Percentiles rank a stretch among this genome's conserved stretches.
phyloP scores from a whole-genome alignment of 306 rosid genomes.

The Castanea mollissima region DNA sequence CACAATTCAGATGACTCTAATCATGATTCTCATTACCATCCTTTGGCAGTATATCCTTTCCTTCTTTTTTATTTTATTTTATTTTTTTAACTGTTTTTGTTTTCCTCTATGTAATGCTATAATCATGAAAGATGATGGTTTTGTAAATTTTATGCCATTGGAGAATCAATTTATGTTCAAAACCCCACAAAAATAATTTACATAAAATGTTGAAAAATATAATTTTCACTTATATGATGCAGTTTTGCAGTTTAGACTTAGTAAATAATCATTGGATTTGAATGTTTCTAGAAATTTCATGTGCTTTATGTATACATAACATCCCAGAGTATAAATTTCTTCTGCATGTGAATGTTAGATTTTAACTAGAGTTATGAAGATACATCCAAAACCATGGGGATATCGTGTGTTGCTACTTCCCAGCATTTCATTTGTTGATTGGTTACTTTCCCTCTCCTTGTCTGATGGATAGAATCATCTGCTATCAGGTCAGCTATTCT shows the following conservation, averaged over 20 bases:
- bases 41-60: too few relatives aligned
- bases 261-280: neutral
- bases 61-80: too few relatives aligned
- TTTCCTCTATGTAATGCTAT: neutral
- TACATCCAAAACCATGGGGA: neutral
- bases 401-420: neutral
- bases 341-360: neutral
- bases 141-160: neutral
- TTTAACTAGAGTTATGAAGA: neutral
- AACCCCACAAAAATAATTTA: neutral
- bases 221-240: neutral
- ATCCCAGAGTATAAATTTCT: neutral
- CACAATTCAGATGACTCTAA: neutral
- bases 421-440: neutral
- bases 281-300: neutral
- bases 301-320: neutral
- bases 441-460: neutral
- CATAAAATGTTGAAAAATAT: neutral
- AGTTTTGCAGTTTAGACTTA: neutral
- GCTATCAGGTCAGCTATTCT: slow-evolving; percentile 16
- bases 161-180: neutral
- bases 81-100: too few relatives aligned
- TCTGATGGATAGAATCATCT: slow-evolving; percentile 9
- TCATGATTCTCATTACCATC: neutral
- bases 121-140: neutral